phyloP scores from a whole-genome alignment of 257 asterid species.

The Solanum appendiculatum region DNA sequence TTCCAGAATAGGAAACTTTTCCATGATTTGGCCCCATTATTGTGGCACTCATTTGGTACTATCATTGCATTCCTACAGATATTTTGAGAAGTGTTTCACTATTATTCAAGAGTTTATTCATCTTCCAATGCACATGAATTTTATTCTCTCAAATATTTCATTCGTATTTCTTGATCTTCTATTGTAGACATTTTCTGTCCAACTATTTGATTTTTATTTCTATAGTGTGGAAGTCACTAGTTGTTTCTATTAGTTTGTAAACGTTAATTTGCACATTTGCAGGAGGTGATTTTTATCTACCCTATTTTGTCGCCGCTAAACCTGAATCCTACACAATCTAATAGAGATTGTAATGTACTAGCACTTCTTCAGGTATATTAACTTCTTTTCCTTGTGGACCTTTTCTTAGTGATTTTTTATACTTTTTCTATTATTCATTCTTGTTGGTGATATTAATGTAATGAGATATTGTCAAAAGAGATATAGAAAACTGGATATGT shows the following conservation, averaged over 20 bases:
- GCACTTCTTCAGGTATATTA: not conserved
- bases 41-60: conserved; percentile 30
- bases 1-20: conserved; percentile 2
- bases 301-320: not conserved
- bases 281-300: conserved; percentile 10
- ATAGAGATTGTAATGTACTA: not conserved
- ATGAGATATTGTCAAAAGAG: not conserved
- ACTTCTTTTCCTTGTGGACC: no score
- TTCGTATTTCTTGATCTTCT: no score
- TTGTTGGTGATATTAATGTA: not conserved
- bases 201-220: no score
- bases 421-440: not conserved
- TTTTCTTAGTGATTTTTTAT: not conserved
- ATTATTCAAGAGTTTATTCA: not conserved
- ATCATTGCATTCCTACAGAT: conserved; percentile 21
- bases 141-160: not conserved
- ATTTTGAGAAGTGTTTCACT: not conserved
- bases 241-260: no score
- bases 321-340: not conserved
- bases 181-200: no score
- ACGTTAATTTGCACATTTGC: not conserved
- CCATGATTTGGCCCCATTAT: conserved; percentile 5
- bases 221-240: no score
- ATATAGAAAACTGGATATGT: not conserved
- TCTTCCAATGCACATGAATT: not conserved